phyloP scores from a whole-genome alignment of 352 stramenopile genomes.

The Thraustochytrium sp. region DNA sequence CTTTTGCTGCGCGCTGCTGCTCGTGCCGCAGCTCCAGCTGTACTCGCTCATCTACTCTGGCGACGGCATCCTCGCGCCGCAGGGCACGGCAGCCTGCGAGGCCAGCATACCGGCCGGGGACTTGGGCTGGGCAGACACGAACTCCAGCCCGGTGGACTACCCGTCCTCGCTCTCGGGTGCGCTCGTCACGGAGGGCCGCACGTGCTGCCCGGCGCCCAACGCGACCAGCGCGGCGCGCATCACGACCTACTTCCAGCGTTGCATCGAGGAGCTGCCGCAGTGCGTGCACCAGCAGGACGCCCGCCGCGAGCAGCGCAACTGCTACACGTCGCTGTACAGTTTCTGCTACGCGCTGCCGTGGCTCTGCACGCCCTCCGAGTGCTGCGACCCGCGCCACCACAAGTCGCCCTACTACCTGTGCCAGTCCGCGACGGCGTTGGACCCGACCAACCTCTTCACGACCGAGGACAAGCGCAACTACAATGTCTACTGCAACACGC shows the following conservation, averaged over 20 bases:
- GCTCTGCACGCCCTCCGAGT: not conserved
- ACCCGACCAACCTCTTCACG: slow-evolving; percentile 3
- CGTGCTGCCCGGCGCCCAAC: not conserved
- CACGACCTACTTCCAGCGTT: not conserved
- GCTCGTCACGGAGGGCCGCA: not conserved
- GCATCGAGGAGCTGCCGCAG: slow-evolving; percentile 10
- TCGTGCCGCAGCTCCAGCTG: not conserved
- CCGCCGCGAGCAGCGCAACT: not conserved
- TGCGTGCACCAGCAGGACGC: slow-evolving; percentile 3
- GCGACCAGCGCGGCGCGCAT: not conserved
- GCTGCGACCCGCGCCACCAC: slow-evolving; percentile 2
- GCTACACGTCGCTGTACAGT: not conserved
- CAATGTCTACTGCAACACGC: slow-evolving; percentile 4
- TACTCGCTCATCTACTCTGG: not conserved
- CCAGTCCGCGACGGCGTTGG: not conserved
- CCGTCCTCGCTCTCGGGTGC: not conserved
- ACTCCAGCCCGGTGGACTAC: not conserved
- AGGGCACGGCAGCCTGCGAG: not conserved
- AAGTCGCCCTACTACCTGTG: slow-evolving; percentile 34
- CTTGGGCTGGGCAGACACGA: slow-evolving; percentile 6
- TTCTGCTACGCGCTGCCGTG: slow-evolving; percentile 18
- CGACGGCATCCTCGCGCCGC: not conserved
- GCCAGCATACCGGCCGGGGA: not conserved
- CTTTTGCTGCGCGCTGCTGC: slow-evolving; percentile 2
- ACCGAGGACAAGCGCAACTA: not conserved